Evolutionary conservation across 2,329 filamentous ascomycete genomes (phyloP), one percentile per base, ranked within the genome.

Genomic region (Orbilia oligospora): DNA sequence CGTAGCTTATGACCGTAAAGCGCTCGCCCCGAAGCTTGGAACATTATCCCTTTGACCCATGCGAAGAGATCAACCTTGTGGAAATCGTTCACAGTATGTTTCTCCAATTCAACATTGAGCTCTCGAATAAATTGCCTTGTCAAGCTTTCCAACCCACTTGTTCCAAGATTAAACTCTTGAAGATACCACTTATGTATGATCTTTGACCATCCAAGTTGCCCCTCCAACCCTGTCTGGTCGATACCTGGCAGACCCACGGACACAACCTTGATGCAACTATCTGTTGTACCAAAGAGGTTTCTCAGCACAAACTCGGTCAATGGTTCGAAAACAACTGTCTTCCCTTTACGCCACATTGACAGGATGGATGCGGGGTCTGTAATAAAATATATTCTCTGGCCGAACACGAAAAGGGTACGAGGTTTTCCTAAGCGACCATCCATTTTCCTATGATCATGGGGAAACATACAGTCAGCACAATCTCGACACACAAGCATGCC

Each of bases 21-120:
- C 16, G 73, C 73, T 41, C 73, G 61, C 5, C 67, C 73, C 1
- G 66, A 71, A 33, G 53, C 49, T 12, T 51, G 61, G 18, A 77
- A 77, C 68, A 77, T 77, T 33, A 77, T 55, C 33, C 71, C 71
- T 16, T 77, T 77, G 12, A 77, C 20, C 61, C 58, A 77, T 0
- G 67, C 61, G 53, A 71, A 77, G 1, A 77, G 51, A 64, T 71
- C 63, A 24, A 77, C 53, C 18, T 77, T 41, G n/a, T 46, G 5
- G 33, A 68, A 71, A 2, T 71, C 67, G 4, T 27, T 27, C 0
- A 44, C 36, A 8, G 10, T 10, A 44, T 41, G 5, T 12, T 61
- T 38, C 30, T 70, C 67, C 16, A 70, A 20, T 18, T 77, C 49
- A 20, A 44, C 20, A 27, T 67, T 63, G 6, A 68, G 41, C n/a